phyloP scores from a whole-genome alignment of 2,329 filamentous ascomycete genomes.

The Monosporascus sp. region DNA sequence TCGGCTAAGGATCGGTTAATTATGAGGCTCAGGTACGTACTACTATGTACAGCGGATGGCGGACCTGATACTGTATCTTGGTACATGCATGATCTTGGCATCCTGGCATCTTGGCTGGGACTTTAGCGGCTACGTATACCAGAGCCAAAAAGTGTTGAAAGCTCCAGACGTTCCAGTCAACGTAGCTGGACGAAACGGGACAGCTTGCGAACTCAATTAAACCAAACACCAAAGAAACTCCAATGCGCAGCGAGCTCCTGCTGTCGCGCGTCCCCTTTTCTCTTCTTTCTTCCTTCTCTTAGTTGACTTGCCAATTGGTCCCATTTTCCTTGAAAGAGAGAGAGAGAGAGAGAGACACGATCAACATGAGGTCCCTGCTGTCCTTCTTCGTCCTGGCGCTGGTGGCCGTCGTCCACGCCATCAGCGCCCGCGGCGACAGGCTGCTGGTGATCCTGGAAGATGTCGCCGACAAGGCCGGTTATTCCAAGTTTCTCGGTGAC shows the following conservation, averaged over 20 bases:
- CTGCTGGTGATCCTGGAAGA: constrained; percentile 86
- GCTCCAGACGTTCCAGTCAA: not conserved
- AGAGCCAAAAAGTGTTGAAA: constrained; percentile 11
- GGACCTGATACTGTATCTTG: not conserved
- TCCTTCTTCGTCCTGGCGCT: constrained; percentile 65
- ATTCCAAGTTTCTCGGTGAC: constrained; percentile 75
- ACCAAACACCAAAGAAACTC: constrained; percentile 8
- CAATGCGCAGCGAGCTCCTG: constrained; percentile 19
- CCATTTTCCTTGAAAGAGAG: constrained; percentile 5
- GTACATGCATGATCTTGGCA: too few relatives aligned
- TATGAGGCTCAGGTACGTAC: too few relatives aligned
- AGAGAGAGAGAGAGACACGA: constrained; percentile 8
- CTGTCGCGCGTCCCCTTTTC: constrained; percentile 5
- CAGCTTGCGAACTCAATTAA: not conserved
- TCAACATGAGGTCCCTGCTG: constrained; percentile 69
- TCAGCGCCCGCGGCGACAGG: constrained; percentile 73
- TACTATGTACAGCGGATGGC: not conserved
- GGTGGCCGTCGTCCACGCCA: constrained; percentile 62
- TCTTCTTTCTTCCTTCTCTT: not conserved
- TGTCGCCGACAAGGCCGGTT: constrained; percentile 70
- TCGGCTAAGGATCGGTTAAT: too few relatives aligned
- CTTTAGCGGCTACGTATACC: constrained; percentile 25
- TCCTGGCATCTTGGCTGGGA: not conserved
- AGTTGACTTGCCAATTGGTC: constrained; percentile 11
- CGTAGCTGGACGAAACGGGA: not conserved